Conservation (phyloP, 1,284 basidiomycete species). For the Testicularia cyperi region DNA sequence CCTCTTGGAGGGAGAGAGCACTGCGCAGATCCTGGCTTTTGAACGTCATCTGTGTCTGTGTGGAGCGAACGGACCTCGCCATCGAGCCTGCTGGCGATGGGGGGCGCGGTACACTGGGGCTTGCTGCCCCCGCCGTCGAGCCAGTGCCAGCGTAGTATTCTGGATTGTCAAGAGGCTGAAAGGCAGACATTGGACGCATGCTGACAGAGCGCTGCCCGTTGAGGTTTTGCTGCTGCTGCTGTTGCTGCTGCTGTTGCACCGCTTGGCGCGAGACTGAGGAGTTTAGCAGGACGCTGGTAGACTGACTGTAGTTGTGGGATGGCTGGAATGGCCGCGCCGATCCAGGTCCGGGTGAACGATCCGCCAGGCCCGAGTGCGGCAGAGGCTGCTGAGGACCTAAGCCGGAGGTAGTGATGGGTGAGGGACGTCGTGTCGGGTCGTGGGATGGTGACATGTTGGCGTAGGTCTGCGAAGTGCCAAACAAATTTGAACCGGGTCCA, state of each 20-base stretch:
- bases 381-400: too few relatives aligned
- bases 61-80: slow-evolving; percentile 38
- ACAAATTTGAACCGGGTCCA: too few relatives aligned
- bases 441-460: too few relatives aligned
- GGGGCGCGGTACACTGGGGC: slow-evolving; percentile 16
- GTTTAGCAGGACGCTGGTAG: slow-evolving; percentile 32
- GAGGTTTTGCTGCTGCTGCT: slow-evolving; percentile 3
- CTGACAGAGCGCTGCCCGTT: slow-evolving; percentile 12
- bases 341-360: too few relatives aligned
- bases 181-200: slow-evolving; percentile 53
- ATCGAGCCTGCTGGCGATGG: slow-evolving; percentile 43
- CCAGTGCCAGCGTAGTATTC: slow-evolving; percentile 15
- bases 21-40: slow-evolving; percentile 54
- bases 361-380: background rate
- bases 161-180: slow-evolving; percentile 52
- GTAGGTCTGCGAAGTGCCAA: too few relatives aligned
- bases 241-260: slow-evolving; percentile 14
- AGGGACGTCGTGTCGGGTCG: background rate
- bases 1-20: slow-evolving; percentile 54
- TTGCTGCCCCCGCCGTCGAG: too few relatives aligned
- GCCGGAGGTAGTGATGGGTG: background rate
- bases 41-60: slow-evolving; percentile 52
- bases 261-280: slow-evolving; percentile 13
- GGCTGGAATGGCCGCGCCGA: slow-evolving; percentile 17
- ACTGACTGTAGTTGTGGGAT: slow-evolving; percentile 24